Conservation (phyloP, 2,329 filamentous ascomycete genomes). For the Fusarium nygamai region DNA sequence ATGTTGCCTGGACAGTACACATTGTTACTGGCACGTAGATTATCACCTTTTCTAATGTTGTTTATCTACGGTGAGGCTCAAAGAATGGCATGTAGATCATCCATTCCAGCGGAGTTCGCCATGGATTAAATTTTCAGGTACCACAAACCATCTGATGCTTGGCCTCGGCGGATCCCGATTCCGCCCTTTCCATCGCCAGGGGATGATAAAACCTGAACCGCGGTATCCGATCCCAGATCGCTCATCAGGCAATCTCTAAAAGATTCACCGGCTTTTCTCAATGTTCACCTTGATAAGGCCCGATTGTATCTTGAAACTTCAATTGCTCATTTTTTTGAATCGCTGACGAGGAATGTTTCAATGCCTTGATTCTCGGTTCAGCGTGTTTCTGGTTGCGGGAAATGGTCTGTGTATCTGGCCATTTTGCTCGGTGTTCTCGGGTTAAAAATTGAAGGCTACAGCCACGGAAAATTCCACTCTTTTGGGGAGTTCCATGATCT, state of each 20-base stretch:
- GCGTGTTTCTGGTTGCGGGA: background rate
- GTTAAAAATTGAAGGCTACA: background rate
- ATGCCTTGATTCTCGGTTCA: background rate
- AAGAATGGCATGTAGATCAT: background rate
- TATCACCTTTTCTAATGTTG: background rate
- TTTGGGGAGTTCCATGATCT: background rate
- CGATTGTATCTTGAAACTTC: background rate
- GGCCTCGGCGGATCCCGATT: conserved; percentile 19
- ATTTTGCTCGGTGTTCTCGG: background rate
- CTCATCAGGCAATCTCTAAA: conserved; percentile 11
- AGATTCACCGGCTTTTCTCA: conserved; percentile 3
- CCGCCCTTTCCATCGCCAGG: background rate
- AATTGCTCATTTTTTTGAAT: background rate
- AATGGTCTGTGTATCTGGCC: background rate
- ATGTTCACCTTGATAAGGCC: background rate
- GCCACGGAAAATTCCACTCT: background rate
- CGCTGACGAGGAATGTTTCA: background rate
- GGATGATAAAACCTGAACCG: conserved; percentile 3
- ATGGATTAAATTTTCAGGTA: background rate
- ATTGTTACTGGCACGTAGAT: background rate
- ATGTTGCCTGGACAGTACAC: background rate
- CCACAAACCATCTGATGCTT: conserved; percentile 24
- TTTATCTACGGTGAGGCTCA: background rate
- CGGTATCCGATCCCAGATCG: conserved; percentile 20
- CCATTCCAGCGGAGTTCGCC: conserved; percentile 1